Base-by-base conservation (phyloP, 164 flowering plant species). In the Santalum album region DNA sequence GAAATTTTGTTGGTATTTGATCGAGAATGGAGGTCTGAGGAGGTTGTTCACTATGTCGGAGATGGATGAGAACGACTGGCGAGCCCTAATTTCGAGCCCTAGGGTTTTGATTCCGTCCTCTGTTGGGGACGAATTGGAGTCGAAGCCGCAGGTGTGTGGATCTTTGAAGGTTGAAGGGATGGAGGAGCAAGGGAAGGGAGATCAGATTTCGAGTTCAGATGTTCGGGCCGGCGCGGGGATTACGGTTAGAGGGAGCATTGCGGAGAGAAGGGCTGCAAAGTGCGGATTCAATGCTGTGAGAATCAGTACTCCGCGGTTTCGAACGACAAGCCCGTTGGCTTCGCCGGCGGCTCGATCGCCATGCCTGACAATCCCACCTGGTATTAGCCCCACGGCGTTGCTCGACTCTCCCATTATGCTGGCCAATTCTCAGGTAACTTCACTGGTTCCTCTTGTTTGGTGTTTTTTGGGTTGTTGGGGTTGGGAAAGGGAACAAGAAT, bases 361-460 rank as follows among this genome's bases (percentile, higher is more conserved):
- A 0, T 75, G 59, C 58, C 68, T 87, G 39, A 77, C 82, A 10
- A 86, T 85, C 20, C 89, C 94, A 3, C 64, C 90, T 0, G 90
- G 94, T 12, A 81, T 86, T 25, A 86, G 86, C 62, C 89, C 94
- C 7, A 65, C 86, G 0, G 66, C 80, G 1, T 59, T 88, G 75
- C 76, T 83, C 6, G 89, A 83, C 29, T 88, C 94, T 7, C 91
- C 96, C 1, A 63, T 88, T 44, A 67, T 86, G 80, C 74, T 83
- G 20, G 69, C 71, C 0, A 80, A 82, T 72, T 63, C 83, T 46
- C 86, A 72, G 90, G 96, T 85, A 50, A 23, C 36, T 19, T 58
- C 22, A 1, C 12, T 7, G 7, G 1, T 23, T 21, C 7, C 15
- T 16, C 23, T n/a, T 12, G 12, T 27, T 25, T 55, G 7, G 22